Evolutionary conservation across 768 basidiomycete genomes (phyloP), one percentile per base, ranked within the genome.

Genomic region (Amanita inopinata): DNA sequence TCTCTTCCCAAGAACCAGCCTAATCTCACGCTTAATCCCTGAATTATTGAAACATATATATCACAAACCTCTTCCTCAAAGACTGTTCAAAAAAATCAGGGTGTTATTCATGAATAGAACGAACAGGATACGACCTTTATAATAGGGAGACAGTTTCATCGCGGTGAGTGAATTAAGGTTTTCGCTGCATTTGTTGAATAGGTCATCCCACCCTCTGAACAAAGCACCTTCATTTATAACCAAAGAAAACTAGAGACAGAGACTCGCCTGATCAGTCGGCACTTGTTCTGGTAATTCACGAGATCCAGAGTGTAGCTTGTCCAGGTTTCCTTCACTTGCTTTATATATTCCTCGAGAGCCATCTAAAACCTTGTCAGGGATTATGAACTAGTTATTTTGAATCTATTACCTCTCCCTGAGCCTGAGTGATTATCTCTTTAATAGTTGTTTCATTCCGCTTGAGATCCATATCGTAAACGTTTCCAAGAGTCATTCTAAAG

Each of bases 211-310:
- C 14, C 90, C 92, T 59, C 91, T 90, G 24, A 48, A 4, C 9
- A 37, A 22, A 18, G 46, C 25, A 49, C 19, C 44, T 56, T 23
- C 19, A 18, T 15, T 22, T 31, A 11, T 4, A 3, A 39, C 12
- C 5, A 20, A 11, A 25, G 31, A 28, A 9, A 38, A 33, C 17
- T 15, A 22, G 31, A 9, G 3, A 45, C 48, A 49, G n/a, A 28
- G 27, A 14, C 43, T 23, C 52, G 87, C 81, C 80, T 76, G 50
- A 99, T 98, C 18, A 99, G 73, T 38, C 96, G 84, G 53, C 94
- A 98, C 60, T 94, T 99, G 61, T 91, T 98, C 69, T 98, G 96
- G 57, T 98, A 99, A 58, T 97, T 94, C 52, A 97, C 88, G 33
- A 99, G 70, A 52, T 98, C 96, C 38, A 99, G 71, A 1, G 91